Evolutionary conservation across 2,329 filamentous ascomycete genomes (phyloP), one percentile per base, ranked within the genome.

Genomic region (Fusarium drepaniforme): DNA sequence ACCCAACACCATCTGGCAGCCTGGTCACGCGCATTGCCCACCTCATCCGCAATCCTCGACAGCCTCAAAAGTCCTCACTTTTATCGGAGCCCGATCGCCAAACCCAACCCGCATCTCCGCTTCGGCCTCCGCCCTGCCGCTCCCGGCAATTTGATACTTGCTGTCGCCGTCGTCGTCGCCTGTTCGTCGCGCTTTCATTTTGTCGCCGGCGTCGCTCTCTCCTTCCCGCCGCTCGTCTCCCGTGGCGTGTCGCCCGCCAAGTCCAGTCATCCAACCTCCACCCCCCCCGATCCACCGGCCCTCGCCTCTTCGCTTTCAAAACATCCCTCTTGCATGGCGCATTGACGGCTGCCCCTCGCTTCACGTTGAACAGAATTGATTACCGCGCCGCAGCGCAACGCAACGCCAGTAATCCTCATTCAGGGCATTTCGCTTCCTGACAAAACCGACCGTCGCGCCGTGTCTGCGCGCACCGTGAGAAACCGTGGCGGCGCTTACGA

Each of bases 401-500:
- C 66, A 74, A 49, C 28, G 64, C 66, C 74, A n/a, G 66, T 66
- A 56, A 56, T 59, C 63, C 61, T 61, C 66, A 62, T 53, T 30
- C 49, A 30, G 63, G 57, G 33, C 66, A 64, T 69, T 58, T 64
- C 66, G 69, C 70, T 56, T 62, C 49, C 49, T 56, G 49, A 56
- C 49, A 56, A 30, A 70, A 61, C 59, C 64, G 35, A 73, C 76
- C 74, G 72, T 74, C 77, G 78, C 78, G 78, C 78, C 72, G 66
- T 62, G 68, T 74, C 73, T 70, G 78, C 77, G 81, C 81, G 81
- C 81, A 77, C 71, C 74, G 63, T 71, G 70, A 80, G 83, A 82
- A 84, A 85, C 80, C 82, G 86, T 90, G 89, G 89, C 88, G 82
- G 89, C 89, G 80, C 87, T 90, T 81, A 89, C 88, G 68, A 84